Evolutionary conservation across 1,139 yeast species (phyloP), one percentile per base, ranked within the genome.

Genomic region (Blastobotrys arbuscula): DNA sequence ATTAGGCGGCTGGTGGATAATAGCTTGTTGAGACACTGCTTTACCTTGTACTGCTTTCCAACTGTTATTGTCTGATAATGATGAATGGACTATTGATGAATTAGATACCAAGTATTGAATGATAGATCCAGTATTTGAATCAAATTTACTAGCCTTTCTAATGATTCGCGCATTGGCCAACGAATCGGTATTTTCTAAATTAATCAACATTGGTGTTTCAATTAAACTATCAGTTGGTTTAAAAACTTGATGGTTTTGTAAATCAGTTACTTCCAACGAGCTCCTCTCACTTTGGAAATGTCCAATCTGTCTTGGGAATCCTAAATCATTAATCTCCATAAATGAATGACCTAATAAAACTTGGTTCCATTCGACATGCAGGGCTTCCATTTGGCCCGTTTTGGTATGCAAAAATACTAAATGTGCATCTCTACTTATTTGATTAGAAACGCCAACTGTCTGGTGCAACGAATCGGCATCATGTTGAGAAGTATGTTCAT

Each of bases 181-280:
- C 4, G 2, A 3, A 16, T 34, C 45, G 8, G 24, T n/a, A 15
- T n/a, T 37, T n/a, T 19, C 31, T 19, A 44, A 20, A 8, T 34
- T 30, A n/a, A 44, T 44, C n/a, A 35, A 16, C 42, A 44, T 30
- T 12, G 47, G 47, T 9, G 42, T 37, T 31, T 44, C 47, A 2
- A 15, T 18, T 20, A 30, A n/a, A 3, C 42, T 13, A 23, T 44
- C 47, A 7, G 23, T 30, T 3, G 47, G 47, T 15, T 38, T 16
- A 42, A 37, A 28, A 30, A 10, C 10, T 16, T n/a, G 8, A 5
- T 30, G 28, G 6, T 36, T 37, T 3, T 36, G 24, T 15, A 44
- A 19, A 15, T 44, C 23, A 13, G 13, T 28, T 13, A 44, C 23
- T 23, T 44, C 47, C 23, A 44, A 23, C 10, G 30, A 20, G 15